phyloP scores from a whole-genome alignment of 805 yeast genomes.

The Nakazawaea anatomiae region DNA sequence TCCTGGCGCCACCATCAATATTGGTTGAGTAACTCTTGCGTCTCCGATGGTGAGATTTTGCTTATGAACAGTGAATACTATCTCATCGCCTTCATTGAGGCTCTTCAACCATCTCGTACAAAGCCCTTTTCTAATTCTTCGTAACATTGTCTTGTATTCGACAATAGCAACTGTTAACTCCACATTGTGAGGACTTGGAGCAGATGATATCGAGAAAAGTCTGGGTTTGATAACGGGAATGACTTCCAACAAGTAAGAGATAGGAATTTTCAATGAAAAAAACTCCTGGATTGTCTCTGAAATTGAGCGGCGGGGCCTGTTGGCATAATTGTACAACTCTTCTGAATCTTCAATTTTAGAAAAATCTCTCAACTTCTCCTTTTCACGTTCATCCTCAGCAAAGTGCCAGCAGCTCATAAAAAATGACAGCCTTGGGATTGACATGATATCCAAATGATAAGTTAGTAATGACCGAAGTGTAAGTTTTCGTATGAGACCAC shows the following conservation, averaged over 20 bases:
- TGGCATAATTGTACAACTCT: constrained; percentile 86
- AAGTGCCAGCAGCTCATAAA: constrained; percentile 73
- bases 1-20: constrained; percentile 83
- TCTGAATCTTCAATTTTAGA: constrained; percentile 66
- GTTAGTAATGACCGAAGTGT: constrained; percentile 70
- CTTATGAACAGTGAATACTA: constrained; percentile 46
- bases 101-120: constrained; percentile 72
- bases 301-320: constrained; percentile 84
- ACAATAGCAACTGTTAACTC: constrained; percentile 82
- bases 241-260: constrained; percentile 68
- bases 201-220: constrained; percentile 77
- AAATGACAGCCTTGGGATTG: constrained; percentile 82
- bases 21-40: constrained; percentile 31
- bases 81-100: constrained; percentile 38
- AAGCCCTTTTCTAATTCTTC: constrained; percentile 71
- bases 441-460: constrained; percentile 74
- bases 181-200: constrained; percentile 32
- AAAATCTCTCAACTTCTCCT: constrained; percentile 72
- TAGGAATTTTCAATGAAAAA: constrained; percentile 66
- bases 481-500: constrained; percentile 53
- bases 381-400: constrained; percentile 66
- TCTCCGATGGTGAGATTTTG: constrained; percentile 33
- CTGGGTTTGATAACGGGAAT: constrained; percentile 80
- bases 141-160: constrained; percentile 75
- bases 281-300: constrained; percentile 83